Percentiles rank a stretch among this genome's conserved stretches.
phyloP scores from a whole-genome alignment of 768 basidiomycete species.

The Harrya chromipes region DNA sequence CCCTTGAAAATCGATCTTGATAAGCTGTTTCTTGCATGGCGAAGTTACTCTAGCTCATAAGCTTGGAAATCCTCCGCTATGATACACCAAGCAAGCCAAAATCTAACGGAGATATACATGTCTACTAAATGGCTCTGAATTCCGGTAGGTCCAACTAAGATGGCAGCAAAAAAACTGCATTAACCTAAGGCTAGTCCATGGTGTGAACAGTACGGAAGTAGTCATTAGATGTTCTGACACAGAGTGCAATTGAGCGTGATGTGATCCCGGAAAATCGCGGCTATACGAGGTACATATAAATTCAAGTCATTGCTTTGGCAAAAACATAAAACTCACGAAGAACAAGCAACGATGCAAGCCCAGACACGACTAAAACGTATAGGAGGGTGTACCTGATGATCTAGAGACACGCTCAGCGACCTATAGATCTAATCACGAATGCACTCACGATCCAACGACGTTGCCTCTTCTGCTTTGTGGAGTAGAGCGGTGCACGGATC shows the following conservation, averaged over 20 bases:
- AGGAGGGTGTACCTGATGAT: constrained; percentile 83
- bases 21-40: not conserved
- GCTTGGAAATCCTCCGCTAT: constrained; percentile 22
- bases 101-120: constrained; percentile 24
- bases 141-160: constrained; percentile 15
- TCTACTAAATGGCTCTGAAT: constrained; percentile 22
- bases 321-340: constrained; percentile 57
- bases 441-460: constrained; percentile 80
- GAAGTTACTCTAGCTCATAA: constrained; percentile 7
- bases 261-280: constrained; percentile 75
- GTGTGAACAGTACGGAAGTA: constrained; percentile 4
- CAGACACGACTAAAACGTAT: constrained; percentile 71
- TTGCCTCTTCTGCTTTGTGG: constrained; percentile 89
- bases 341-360: constrained; percentile 78
- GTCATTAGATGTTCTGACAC: constrained; percentile 80
- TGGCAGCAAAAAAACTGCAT: constrained; percentile 2
- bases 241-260: constrained; percentile 78
- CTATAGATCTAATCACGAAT: not conserved
- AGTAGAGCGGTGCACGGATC: constrained; percentile 90
- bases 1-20: not conserved
- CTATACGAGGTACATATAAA: constrained; percentile 37
- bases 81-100: constrained; percentile 27
- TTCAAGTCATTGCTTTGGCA: not conserved
- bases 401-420: constrained; percentile 33
- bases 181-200: constrained; percentile 9